Base-by-base conservation (phyloP, 129 eudicot genomes). In the Helichrysum umbraculigerum region DNA sequence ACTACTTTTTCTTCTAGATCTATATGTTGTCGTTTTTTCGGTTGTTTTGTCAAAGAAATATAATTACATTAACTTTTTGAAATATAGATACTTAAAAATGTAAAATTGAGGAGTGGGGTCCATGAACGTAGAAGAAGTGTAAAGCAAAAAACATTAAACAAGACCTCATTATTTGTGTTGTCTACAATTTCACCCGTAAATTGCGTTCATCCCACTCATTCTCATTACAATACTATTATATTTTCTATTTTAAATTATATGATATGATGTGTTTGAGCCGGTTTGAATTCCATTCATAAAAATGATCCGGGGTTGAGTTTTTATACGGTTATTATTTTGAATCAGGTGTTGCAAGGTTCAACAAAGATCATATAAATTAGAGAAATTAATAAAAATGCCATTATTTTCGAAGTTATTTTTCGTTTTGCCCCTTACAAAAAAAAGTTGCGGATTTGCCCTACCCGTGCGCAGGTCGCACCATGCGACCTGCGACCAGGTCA, bases 141-240 rank as follows among this genome's bases (percentile, higher is more conserved):
- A 60, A 74, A 74, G 70, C 78, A 74, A 73, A 22, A 74, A 73
- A 22, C 58, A 73, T 25, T 58, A 73, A 73, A 73, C 12, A 72
- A 74, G 17, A 22, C 59, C 78, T 73, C 52, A 74, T 74, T 60
- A 70, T 60, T 39, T 74, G 78, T 60, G 69, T 60, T 74, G 78
- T 61, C 70, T 59, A 70, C 69, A 61, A 21, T 58, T 74, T 60
- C 78, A 14, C 77, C 70, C 70, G 66, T 60, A 60, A 74, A 34
- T 60, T 60, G 60, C 78, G 78, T 74, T 74, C 30, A 50, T 32
- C 69, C 59, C 41, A 74, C 42, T 60, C 42, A 60, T 74, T 73
- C 77, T 58, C 25, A n/a, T 54, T n/a, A 32, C 28, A 25, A 25
- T 25, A 25, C 1, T 25, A 25, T 8, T 39, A 39, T 7, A 39